Conservation (phyloP, 2,329 filamentous ascomycete genomes). For the Apiospora malaysiana region DNA sequence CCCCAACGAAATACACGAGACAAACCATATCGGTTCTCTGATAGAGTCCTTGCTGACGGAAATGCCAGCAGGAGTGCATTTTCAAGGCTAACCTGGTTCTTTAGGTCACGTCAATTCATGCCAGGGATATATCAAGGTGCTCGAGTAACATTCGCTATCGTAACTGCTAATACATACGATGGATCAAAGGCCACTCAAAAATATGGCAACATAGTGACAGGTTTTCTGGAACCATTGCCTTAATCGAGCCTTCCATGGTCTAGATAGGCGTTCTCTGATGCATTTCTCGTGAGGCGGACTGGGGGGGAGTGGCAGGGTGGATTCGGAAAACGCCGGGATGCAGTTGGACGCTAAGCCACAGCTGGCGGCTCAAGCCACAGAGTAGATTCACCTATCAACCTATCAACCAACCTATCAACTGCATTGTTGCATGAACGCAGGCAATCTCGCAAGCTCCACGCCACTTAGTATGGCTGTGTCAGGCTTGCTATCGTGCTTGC, state of each 20-base stretch:
- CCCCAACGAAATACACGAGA: not conserved
- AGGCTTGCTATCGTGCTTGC: not conserved
- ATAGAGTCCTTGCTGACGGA: not conserved
- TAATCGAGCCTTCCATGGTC: no score
- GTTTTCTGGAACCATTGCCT: not conserved
- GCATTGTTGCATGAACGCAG: conserved; percentile 8
- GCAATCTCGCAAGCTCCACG: conserved; percentile 19
- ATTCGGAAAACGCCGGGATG: not conserved
- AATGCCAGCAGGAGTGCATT: not conserved
- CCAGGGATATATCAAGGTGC: not conserved
- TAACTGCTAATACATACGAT: not conserved
- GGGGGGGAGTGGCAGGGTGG: not conserved
- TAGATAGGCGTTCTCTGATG: no score
- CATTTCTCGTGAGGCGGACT: not conserved
- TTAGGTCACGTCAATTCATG: not conserved
- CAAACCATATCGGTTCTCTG: not conserved
- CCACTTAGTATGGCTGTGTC: conserved; percentile 10
- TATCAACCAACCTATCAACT: not conserved
- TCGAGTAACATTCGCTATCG: not conserved
- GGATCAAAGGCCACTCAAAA: not conserved
- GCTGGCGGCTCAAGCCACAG: not conserved
- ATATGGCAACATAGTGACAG: not conserved
- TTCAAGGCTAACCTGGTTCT: not conserved
- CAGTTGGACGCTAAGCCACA: not conserved
- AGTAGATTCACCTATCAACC: not conserved